Conservation (phyloP, 2,329 filamentous ascomycete genomes). For the Trematosphaeria pertusa region DNA sequence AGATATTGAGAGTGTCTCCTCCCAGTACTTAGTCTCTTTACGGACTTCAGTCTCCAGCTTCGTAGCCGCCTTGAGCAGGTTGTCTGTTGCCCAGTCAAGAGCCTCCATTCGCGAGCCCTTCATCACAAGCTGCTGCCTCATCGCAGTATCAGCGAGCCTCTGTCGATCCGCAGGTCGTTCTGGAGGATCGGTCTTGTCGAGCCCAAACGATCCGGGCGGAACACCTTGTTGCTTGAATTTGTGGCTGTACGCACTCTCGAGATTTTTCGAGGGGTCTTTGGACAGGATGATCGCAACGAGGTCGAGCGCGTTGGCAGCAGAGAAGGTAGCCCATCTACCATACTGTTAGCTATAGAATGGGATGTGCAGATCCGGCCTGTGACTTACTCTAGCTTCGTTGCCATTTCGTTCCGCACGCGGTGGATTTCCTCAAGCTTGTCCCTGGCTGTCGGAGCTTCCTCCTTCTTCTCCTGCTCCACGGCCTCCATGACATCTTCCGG, state of each 20-base stretch:
- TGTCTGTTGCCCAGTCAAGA: conserved; percentile 76
- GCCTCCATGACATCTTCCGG: conserved; percentile 51
- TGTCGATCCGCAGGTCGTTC: conserved; percentile 26
- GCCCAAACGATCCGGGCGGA: conserved; percentile 46
- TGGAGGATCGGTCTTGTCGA: conserved; percentile 31
- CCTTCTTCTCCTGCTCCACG: conserved; percentile 52
- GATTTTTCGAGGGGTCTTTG: conserved; percentile 33
- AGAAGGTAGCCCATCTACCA: conserved; percentile 37
- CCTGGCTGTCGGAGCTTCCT: conserved; percentile 45
- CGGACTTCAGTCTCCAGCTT: conserved; percentile 78
- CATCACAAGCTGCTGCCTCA: conserved; percentile 58
- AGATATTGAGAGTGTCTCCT: conserved; percentile 80
- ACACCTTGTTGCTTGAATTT: conserved; percentile 37
- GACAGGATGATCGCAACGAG: conserved; percentile 42
- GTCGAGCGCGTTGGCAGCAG: conserved; percentile 41
- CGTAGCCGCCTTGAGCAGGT: conserved; percentile 73
- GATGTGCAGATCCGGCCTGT: conserved; percentile 60
- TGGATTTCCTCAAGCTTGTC: conserved; percentile 49
- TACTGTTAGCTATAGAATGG: conserved; percentile 13
- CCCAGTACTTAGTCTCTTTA: conserved; percentile 87
- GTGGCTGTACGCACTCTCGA: conserved; percentile 35
- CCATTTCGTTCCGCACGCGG: conserved; percentile 51
- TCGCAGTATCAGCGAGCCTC: conserved; percentile 40
- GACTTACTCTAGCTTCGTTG: conserved; percentile 49
- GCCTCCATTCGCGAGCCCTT: conserved; percentile 80